phyloP scores from a whole-genome alignment of 257 asterid genomes.

The Anisodus tanguticus region DNA sequence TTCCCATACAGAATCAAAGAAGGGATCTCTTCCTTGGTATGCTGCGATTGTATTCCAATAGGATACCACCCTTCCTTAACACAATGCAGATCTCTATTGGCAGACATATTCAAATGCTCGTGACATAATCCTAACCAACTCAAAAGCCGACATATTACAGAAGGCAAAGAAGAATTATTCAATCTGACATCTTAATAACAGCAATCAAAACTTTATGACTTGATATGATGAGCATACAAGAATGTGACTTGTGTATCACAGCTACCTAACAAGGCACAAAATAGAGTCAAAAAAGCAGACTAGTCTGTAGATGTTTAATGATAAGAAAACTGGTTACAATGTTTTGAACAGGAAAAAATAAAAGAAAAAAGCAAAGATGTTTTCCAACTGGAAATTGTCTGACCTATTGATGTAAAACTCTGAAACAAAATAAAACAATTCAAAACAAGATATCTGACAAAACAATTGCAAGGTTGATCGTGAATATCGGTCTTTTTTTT shows the following conservation, averaged over 20 bases:
- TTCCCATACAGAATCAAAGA: too few relatives aligned
- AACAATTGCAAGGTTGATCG: neutral
- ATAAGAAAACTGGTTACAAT: neutral
- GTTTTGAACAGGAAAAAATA: neutral
- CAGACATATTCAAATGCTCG: neutral
- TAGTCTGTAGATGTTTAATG: neutral
- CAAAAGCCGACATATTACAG: neutral
- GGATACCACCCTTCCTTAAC: neutral
- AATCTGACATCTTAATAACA: neutral
- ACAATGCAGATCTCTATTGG: neutral
- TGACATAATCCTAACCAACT: neutral
- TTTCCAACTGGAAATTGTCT: neutral
- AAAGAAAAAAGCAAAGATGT: neutral
- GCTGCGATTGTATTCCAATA: neutral
- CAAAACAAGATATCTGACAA: neutral
- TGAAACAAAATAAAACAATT: conserved; percentile 1
- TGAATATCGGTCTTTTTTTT: neutral
- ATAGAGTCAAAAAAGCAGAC: neutral
- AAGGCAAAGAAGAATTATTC: neutral
- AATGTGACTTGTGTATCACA: neutral
- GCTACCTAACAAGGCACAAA: neutral
- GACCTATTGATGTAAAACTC: neutral
- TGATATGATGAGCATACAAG: neutral
- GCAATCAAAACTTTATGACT: neutral
- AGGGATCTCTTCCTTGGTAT: too few relatives aligned